These are phyloP conservation scores for Suillus tomentosus DNA, from an alignment of 768 basidiomycete species.

Conservation along the genomic window DNA sequence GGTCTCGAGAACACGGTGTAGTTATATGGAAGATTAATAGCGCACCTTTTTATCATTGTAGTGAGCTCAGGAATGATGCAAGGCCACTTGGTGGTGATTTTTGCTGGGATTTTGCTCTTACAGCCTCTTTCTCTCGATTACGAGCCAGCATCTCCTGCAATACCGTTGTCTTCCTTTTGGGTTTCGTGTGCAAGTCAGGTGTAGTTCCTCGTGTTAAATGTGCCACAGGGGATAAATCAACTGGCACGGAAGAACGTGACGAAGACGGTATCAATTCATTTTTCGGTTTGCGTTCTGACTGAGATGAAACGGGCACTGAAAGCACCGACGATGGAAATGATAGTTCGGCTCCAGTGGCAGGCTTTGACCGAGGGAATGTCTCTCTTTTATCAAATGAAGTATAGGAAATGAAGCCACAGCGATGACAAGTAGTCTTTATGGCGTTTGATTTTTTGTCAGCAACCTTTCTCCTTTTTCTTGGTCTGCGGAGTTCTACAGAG, in stretches of 20 bases:
- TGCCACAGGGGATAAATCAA: not conserved
- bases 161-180: conserved; percentile 53
- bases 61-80: conserved; percentile 53
- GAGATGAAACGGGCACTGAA: not conserved
- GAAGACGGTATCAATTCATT: not conserved
- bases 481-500: conserved; percentile 37
- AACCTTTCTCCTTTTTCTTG: conserved; percentile 27
- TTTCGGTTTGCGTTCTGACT: not conserved
- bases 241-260: conserved; percentile 10
- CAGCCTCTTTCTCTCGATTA: conserved; percentile 51
- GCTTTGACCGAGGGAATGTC: not conserved
- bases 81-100: conserved; percentile 40
- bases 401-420: conserved; percentile 22
- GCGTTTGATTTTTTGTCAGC: conserved; percentile 10
- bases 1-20: not conserved
- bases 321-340: not conserved
- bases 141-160: conserved; percentile 66
- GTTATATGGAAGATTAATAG: not conserved
- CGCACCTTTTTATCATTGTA: conserved; percentile 23
- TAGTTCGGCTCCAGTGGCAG: conserved; percentile 5
- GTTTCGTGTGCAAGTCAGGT: conserved; percentile 34
- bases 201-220: not conserved
- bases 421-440: conserved; percentile 21
- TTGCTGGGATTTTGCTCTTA: conserved; percentile 20
- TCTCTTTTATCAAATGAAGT: not conserved